phyloP scores from a whole-genome alignment of 2,329 filamentous ascomycete genomes.

The Cryphonectria radicalis region DNA sequence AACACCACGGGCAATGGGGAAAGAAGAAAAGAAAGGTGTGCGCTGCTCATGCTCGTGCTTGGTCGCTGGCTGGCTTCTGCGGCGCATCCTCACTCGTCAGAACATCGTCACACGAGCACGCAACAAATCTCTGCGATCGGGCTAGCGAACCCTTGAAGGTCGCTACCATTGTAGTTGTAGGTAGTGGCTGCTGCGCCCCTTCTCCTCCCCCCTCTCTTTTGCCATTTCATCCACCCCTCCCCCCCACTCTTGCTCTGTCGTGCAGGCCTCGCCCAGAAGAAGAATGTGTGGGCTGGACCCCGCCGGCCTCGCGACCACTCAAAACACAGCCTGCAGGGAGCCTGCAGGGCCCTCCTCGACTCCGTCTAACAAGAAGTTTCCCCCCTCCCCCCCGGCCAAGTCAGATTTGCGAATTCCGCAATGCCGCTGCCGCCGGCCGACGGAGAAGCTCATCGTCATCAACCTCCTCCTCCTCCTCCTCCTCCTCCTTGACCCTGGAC shows the following conservation, averaged over 20 bases:
- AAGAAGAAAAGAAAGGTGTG: not conserved
- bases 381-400: not conserved
- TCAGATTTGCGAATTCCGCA: conserved; percentile 56
- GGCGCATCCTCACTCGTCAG: not conserved
- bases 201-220: not conserved
- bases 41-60: not conserved
- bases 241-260: not conserved
- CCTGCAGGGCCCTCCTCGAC: not conserved
- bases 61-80: not conserved
- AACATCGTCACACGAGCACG: not conserved
- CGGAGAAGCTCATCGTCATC: conserved; percentile 72
- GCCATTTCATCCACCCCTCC: not conserved
- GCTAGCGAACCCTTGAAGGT: not conserved
- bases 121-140: not conserved
- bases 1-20: no score
- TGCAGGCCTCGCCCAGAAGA: not conserved
- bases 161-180: not conserved
- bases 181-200: not conserved
- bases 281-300: not conserved
- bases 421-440: conserved; percentile 74
- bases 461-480: not conserved
- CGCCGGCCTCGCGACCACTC: not conserved
- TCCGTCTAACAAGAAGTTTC: not conserved
- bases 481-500: conserved; percentile 62
- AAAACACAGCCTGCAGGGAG: not conserved